A percentile compares a stretch with the other conserved stretches of the same genome.
These are phyloP conservation scores for Umbelopsis vinacea DNA, from an alignment of 192 early-diverging fungal genomes.

Conservation along the genomic window DNA sequence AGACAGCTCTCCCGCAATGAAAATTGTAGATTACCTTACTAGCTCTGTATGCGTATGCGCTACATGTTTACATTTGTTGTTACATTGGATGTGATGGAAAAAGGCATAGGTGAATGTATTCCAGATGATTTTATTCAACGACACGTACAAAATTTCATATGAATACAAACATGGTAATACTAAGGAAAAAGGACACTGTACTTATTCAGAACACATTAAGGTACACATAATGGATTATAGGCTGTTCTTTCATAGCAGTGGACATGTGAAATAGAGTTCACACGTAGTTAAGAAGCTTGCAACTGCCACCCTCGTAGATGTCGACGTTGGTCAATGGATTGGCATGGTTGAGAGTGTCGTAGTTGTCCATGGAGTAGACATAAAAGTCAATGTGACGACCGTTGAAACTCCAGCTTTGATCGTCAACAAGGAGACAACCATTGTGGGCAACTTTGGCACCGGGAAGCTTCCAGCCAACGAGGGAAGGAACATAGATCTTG, in stretches of 20 bases:
- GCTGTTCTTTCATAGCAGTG: background rate
- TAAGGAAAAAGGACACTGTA: background rate
- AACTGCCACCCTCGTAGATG: constrained; percentile 44
- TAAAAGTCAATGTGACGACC: constrained; percentile 42
- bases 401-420: constrained; percentile 42
- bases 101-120: background rate
- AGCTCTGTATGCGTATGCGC: background rate
- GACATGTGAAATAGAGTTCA: constrained; percentile 1
- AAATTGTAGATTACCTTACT: constrained; percentile 24
- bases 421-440: constrained; percentile 41
- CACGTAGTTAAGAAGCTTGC: constrained; percentile 34
- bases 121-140: background rate
- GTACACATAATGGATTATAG: background rate
- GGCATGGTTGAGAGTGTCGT: constrained; percentile 31
- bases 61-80: background rate
- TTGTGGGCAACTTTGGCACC: constrained; percentile 36
- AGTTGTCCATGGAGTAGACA: constrained; percentile 27
- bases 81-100: background rate
- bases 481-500: constrained; percentile 43
- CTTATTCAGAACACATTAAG: background rate
- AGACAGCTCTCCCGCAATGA: constrained; percentile 22
- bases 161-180: background rate
- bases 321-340: constrained; percentile 37
- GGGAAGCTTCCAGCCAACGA: constrained; percentile 42
- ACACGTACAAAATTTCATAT: background rate